phyloP scores from a whole-genome alignment of 225 moss, liverwort and hornwort species.

The Pseudoscleropodium purum region DNA sequence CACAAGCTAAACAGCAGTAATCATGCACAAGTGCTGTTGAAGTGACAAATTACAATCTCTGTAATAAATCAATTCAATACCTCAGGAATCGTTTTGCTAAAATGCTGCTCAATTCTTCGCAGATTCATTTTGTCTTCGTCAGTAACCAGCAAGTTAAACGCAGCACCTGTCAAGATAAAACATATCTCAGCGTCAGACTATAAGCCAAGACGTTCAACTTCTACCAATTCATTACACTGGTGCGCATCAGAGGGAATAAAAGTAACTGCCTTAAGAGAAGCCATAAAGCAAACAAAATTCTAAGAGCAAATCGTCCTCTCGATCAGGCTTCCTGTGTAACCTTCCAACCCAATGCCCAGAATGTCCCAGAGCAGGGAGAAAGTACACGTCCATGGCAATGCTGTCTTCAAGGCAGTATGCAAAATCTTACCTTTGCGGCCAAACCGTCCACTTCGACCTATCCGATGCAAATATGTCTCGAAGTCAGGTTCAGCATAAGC shows the following conservation, averaged over 20 bases:
- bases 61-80: not conserved
- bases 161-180: slow-evolving; percentile 58
- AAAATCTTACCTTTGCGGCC: slow-evolving; percentile 71
- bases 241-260: not conserved
- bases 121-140: slow-evolving; percentile 61
- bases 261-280: not conserved
- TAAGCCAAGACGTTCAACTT: not conserved
- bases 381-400: not conserved
- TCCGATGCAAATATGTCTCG: slow-evolving; percentile 92
- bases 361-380: not conserved
- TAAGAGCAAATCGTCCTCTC: not conserved
- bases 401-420: not conserved
- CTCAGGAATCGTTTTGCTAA: slow-evolving; percentile 59
- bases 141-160: slow-evolving; percentile 69
- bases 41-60: not conserved
- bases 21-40: not conserved
- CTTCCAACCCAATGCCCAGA: not conserved
- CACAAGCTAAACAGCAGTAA: not conserved
- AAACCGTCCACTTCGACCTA: slow-evolving; percentile 93
- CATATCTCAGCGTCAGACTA: not conserved
- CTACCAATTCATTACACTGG: not conserved
- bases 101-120: slow-evolving; percentile 63
- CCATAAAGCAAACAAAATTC: not conserved
- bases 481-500: slow-evolving; percentile 54
- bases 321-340: not conserved